phyloP scores from a whole-genome alignment of 768 basidiomycete species.

The Podaxis sp. region DNA sequence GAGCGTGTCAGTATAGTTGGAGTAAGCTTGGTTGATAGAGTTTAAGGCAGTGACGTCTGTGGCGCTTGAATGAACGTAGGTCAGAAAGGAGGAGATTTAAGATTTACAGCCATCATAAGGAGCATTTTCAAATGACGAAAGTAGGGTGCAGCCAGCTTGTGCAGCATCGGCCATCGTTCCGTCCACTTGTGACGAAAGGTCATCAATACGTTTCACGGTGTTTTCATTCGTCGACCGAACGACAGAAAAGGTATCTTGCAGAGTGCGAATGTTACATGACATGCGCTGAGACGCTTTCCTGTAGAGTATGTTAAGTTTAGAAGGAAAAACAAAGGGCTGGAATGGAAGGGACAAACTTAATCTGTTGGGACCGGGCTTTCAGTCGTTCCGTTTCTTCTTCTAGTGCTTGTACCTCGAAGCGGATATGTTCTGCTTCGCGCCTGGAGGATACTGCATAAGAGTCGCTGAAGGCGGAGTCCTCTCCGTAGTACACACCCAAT shows the following conservation, averaged over 20 bases:
- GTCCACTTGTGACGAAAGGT: constrained; percentile 8
- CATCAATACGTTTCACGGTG: background rate
- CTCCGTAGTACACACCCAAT: background rate
- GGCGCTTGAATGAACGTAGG: background rate
- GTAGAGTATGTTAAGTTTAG: background rate
- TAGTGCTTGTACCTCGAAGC: constrained; percentile 25
- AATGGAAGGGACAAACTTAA: constrained; percentile 22
- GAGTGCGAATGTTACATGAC: background rate
- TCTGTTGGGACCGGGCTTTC: constrained; percentile 26
- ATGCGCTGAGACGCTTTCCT: constrained; percentile 1
- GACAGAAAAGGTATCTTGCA: background rate
- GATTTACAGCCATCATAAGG: background rate
- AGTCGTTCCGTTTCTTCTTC: constrained; percentile 26
- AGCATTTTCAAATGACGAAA: background rate
- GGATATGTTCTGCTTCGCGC: constrained; percentile 21
- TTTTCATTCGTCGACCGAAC: background rate
- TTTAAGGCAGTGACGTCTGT: background rate
- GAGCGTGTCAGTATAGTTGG: background rate
- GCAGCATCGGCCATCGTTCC: background rate
- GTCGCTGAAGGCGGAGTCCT: background rate
- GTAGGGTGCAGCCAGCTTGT: background rate
- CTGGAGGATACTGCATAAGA: constrained; percentile 14
- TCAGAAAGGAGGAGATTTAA: background rate
- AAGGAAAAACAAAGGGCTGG: background rate
- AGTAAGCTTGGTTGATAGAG: background rate